Percentiles rank a stretch among this genome's conserved stretches.
phyloP scores from a whole-genome alignment of 176 grass and related monocot genomes.

The Carex scoparia region DNA sequence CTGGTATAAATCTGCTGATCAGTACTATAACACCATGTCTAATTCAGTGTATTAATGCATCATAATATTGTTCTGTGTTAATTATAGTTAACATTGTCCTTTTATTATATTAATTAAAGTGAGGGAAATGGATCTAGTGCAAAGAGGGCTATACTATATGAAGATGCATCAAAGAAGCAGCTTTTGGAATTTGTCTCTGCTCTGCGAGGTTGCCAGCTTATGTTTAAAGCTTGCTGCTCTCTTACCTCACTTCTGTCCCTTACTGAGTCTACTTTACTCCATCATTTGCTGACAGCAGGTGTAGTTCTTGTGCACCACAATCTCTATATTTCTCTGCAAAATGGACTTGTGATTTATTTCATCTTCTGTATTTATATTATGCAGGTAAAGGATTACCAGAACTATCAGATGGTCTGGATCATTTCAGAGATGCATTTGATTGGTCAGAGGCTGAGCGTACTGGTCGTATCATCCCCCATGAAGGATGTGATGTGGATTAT shows the following conservation, averaged over 20 bases:
- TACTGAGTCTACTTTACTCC: conserved; percentile 58
- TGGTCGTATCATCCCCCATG: conserved; percentile 73
- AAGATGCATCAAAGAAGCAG: conserved; percentile 87
- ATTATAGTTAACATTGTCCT: conserved; percentile 17
- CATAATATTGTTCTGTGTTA: not conserved
- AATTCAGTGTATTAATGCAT: conserved; percentile 13
- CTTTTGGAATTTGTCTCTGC: conserved; percentile 73
- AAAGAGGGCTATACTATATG: conserved; percentile 76
- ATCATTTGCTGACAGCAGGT: conserved; percentile 85
- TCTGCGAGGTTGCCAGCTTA: conserved; percentile 74
- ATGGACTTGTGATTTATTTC: not conserved
- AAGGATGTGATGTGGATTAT: conserved; percentile 83
- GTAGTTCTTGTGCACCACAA: not conserved
- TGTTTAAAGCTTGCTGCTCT: conserved; percentile 67
- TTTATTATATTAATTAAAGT: conserved; percentile 34
- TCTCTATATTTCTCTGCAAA: not conserved
- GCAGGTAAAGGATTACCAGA: conserved; percentile 73
- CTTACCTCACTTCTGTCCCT: conserved; percentile 34
- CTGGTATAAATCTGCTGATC: conserved; percentile 55
- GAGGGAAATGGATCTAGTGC: conserved; percentile 53
- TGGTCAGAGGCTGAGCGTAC: conserved; percentile 83
- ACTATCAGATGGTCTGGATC: conserved; percentile 52
- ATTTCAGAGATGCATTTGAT: conserved; percentile 94
- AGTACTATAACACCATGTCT: conserved; percentile 15
- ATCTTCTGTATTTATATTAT: conserved; percentile 30